A percentile compares a stretch with the other conserved stretches of the same genome.
Evolutionary conservation across 169 alveolate species (phyloP).

Genomic region (Cryptosporidium ryanae): DNA sequence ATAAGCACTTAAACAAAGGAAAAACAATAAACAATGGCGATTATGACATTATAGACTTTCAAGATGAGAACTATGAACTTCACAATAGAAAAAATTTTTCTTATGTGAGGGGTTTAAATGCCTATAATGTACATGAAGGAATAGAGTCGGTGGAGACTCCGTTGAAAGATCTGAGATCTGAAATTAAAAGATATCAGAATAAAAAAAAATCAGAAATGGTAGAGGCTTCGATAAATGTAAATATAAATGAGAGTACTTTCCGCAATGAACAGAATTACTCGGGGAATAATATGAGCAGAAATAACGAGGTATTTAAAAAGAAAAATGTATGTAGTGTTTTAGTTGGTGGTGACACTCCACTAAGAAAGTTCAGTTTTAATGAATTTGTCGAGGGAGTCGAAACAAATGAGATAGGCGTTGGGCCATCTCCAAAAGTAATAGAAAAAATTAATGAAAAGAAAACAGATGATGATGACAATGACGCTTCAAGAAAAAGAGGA

Average conservation of each 20-base stretch:
- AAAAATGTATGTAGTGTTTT: conserved; percentile 52
- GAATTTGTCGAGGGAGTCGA: background rate
- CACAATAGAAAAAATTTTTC: background rate
- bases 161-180: conserved; percentile 34
- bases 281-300: background rate
- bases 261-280: background rate
- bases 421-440: conserved; percentile 53
- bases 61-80: background rate
- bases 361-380: conserved; percentile 3
- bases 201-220: background rate
- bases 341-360: conserved; percentile 74
- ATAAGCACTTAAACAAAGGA: conserved; percentile 16
- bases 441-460: background rate
- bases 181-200: background rate
- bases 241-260: background rate
- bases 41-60: background rate
- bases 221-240: background rate
- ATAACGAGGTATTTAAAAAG: background rate
- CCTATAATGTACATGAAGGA: conserved; percentile 13
- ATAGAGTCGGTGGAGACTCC: conserved; percentile 61
- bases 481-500: conserved; percentile 2
- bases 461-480: background rate
- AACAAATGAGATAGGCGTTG: conserved; percentile 69
- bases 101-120: background rate
- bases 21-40: background rate